These are phyloP conservation scores for Curvularia lunata DNA, from an alignment of 2,329 filamentous ascomycete genomes.

Conservation along the genomic window DNA sequence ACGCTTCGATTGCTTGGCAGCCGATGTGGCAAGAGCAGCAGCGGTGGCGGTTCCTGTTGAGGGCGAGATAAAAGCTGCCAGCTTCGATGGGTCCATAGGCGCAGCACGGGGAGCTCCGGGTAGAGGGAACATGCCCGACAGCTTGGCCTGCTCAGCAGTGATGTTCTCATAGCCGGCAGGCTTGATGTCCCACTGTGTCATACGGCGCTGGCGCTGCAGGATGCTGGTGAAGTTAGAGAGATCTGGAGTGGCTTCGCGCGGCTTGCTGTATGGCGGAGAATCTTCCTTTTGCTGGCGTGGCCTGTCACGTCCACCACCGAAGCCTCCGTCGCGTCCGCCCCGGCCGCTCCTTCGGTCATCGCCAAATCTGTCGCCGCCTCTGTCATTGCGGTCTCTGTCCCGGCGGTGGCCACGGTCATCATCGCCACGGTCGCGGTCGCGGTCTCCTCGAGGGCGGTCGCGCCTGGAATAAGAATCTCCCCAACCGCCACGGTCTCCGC, in stretches of 20 bases:
- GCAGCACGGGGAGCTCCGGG: constrained; percentile 94
- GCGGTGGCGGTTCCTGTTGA: constrained; percentile 73
- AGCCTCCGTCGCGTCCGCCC: constrained; percentile 34
- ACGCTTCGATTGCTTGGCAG: constrained; percentile 92
- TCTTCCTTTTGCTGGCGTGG: constrained; percentile 72
- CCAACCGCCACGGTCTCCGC: constrained; percentile 58
- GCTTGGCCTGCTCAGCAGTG: constrained; percentile 96
- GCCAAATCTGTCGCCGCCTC: constrained; percentile 58
- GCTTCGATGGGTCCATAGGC: constrained; percentile 89
- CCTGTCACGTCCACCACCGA: constrained; percentile 55
- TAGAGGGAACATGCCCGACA: constrained; percentile 98
- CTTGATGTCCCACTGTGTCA: constrained; percentile 99
- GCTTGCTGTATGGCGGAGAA: constrained; percentile 77
- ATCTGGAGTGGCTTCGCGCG: constrained; percentile 94
- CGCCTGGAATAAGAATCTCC: constrained; percentile 57
- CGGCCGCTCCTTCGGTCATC: constrained; percentile 47
- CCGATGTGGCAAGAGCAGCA: constrained; percentile 86
- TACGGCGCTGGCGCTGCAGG: constrained; percentile 82
- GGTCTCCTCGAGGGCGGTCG: constrained; percentile 41
- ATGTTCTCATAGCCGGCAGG: constrained; percentile 98
- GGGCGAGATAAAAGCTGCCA: constrained; percentile 95
- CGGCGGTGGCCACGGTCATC: constrained; percentile 45
- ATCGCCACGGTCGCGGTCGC: constrained; percentile 23
- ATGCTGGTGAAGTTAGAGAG: constrained; percentile 85
- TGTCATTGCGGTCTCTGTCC: constrained; percentile 53